Evolutionary conservation across 2,329 filamentous ascomycete species (phyloP).

Genomic region (Talaromyces sp.): DNA sequence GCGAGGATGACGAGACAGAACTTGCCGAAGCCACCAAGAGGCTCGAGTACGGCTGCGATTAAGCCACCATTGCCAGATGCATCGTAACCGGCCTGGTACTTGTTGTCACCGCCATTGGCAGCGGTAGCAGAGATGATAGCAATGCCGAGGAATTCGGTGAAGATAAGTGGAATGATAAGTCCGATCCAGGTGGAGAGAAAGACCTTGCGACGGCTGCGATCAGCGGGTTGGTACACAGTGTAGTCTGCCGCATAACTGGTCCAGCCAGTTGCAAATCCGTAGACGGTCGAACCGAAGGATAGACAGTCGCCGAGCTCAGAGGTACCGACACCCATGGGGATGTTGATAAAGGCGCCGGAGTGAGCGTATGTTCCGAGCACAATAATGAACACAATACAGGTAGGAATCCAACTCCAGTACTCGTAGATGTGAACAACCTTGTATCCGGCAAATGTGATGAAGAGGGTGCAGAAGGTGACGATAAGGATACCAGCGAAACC

Average conservation of each 20-base stretch:
- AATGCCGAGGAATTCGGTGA: slow-evolving; percentile 72
- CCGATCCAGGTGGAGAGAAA: slow-evolving; percentile 72
- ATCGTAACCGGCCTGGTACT: slow-evolving; percentile 59
- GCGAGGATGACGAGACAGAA: slow-evolving; percentile 71
- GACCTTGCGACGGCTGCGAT: slow-evolving; percentile 61
- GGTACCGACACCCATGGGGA: slow-evolving; percentile 62
- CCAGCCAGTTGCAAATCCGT: slow-evolving; percentile 73
- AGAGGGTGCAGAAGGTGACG: slow-evolving; percentile 68
- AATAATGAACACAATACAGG: slow-evolving; percentile 72
- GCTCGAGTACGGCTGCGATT: slow-evolving; percentile 65
- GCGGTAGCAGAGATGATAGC: slow-evolving; percentile 68
- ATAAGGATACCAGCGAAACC: slow-evolving; percentile 75
- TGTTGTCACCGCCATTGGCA: slow-evolving; percentile 56
- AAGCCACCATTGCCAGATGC: slow-evolving; percentile 67
- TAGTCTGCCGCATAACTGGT: slow-evolving; percentile 76
- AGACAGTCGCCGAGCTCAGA: slow-evolving; percentile 65
- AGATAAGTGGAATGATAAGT: slow-evolving; percentile 70
- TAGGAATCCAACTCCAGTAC: slow-evolving; percentile 73
- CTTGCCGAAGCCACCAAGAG: slow-evolving; percentile 68
- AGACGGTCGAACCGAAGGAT: slow-evolving; percentile 67
- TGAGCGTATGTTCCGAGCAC: slow-evolving; percentile 69
- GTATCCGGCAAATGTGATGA: slow-evolving; percentile 75
- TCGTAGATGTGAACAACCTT: slow-evolving; percentile 77
- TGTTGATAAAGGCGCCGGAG: slow-evolving; percentile 65
- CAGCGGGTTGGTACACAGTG: slow-evolving; percentile 73